Evolutionary conservation across 73 alveolate genomes (phyloP).

Genomic region (Stentor roeselii): DNA sequence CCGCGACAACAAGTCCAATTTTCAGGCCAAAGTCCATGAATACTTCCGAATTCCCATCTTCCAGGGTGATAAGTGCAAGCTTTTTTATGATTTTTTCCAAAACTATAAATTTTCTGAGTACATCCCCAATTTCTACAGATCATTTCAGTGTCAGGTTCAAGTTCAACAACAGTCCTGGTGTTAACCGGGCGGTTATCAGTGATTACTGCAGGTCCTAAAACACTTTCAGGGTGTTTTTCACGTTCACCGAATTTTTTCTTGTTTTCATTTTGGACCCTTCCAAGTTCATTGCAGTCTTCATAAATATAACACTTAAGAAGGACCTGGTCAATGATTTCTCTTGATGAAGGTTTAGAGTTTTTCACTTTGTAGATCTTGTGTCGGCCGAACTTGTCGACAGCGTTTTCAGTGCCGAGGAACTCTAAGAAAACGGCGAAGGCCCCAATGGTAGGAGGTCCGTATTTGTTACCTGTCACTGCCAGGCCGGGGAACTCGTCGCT

Average conservation of each 20-base stretch:
- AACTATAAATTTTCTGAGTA: constrained; percentile 29
- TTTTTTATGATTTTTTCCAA: constrained; percentile 66
- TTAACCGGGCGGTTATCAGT: background rate
- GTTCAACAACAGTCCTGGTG: background rate
- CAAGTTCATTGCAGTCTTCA: constrained; percentile 72
- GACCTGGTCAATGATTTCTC: constrained; percentile 65
- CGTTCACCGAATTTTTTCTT: background rate
- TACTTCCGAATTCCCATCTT: constrained; percentile 91
- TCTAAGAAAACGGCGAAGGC: constrained; percentile 93
- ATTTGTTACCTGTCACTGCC: constrained; percentile 91
- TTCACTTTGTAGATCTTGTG: constrained; percentile 80
- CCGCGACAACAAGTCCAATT: constrained; percentile 98
- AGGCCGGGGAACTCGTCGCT: constrained; percentile 81
- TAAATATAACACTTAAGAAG: constrained; percentile 76
- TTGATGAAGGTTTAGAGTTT: constrained; percentile 21
- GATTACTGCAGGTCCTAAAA: background rate
- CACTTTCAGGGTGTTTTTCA: background rate
- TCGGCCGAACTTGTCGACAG: constrained; percentile 88
- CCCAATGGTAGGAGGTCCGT: constrained; percentile 75
- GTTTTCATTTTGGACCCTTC: background rate
- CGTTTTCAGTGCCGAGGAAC: constrained; percentile 81
- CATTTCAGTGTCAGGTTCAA: constrained; percentile 58
- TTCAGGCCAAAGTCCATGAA: constrained; percentile 98
- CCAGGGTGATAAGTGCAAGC: constrained; percentile 95
- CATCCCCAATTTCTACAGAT: constrained; percentile 36